Percentiles rank a stretch among this genome's conserved stretches.
These are phyloP conservation scores for Fusarium liriodendri DNA, from an alignment of 2,329 filamentous ascomycete species.

Conservation along the genomic window DNA sequence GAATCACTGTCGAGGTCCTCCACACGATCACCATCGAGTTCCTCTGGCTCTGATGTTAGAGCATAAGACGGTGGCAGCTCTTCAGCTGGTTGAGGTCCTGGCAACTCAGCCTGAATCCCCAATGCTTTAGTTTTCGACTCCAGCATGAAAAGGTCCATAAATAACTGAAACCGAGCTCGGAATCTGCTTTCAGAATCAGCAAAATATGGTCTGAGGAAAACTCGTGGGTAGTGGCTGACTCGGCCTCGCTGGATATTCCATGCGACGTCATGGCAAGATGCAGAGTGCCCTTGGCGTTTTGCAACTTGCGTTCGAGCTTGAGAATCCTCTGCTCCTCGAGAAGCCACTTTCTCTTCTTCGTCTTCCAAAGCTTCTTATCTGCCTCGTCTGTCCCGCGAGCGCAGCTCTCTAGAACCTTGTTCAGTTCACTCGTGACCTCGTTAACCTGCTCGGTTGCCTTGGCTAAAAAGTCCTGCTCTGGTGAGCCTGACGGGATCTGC, in stretches of 20 bases:
- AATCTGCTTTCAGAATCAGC: slow-evolving; percentile 1
- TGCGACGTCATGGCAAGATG: slow-evolving; percentile 10
- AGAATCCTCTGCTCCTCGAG: slow-evolving; percentile 3
- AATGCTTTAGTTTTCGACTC: not conserved
- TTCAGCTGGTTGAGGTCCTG: not conserved
- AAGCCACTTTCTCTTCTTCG: slow-evolving; percentile 20
- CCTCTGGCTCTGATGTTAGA: not conserved
- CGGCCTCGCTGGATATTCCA: not conserved
- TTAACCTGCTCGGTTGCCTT: not conserved
- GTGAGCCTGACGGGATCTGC: not conserved
- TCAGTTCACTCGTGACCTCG: not conserved
- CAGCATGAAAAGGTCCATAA: not conserved
- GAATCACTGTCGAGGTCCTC: not conserved
- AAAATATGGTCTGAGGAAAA: not conserved
- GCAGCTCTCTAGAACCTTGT: slow-evolving; percentile 1
- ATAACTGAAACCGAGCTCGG: not conserved
- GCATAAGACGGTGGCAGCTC: not conserved
- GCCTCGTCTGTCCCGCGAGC: not conserved
- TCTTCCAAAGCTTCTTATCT: not conserved
- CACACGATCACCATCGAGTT: not conserved
- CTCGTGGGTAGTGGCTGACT: not conserved
- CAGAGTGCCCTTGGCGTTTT: slow-evolving; percentile 1
- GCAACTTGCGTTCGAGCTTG: slow-evolving; percentile 14
- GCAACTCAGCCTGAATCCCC: not conserved
- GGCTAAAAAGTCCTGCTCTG: not conserved